Conservation (phyloP, 345 rosid species). For the Geranium brycei region DNA sequence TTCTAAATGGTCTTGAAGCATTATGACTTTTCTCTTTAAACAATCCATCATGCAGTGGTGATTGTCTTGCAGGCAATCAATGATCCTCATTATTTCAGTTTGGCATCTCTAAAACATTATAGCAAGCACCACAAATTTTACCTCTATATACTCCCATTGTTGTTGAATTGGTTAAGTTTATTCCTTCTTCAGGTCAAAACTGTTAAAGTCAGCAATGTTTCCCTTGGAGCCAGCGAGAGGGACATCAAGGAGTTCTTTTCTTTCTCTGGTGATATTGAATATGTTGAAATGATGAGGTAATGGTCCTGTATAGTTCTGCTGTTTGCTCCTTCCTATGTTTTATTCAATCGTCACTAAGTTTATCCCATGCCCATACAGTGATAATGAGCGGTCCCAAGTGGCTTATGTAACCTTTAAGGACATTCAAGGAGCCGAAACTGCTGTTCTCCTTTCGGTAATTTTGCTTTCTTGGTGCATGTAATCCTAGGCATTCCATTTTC, state of each 20-base stretch:
- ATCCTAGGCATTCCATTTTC: not conserved
- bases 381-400: conserved; percentile 39
- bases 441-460: conserved; percentile 65
- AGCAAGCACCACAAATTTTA: no score
- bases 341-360: conserved; percentile 1
- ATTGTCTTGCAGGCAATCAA: not conserved
- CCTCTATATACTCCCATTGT: not conserved
- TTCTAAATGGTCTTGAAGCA: not conserved
- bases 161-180: not conserved
- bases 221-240: conserved; percentile 20
- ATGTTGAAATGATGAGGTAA: conserved; percentile 27
- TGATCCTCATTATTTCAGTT: not conserved
- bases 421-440: conserved; percentile 51
- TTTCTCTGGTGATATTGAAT: conserved; percentile 28
- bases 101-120: no score
- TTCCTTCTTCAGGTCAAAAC: conserved; percentile 18
- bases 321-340: not conserved
- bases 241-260: conserved; percentile 31
- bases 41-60: not conserved
- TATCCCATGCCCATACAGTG: conserved; percentile 31
- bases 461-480: not conserved
- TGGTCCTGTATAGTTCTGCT: not conserved
- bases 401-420: conserved; percentile 55
- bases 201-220: conserved; percentile 28
- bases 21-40: no score